Evolutionary conservation across 495 filamentous ascomycete genomes (phyloP).

Genomic region (Xylaria palmicola): DNA sequence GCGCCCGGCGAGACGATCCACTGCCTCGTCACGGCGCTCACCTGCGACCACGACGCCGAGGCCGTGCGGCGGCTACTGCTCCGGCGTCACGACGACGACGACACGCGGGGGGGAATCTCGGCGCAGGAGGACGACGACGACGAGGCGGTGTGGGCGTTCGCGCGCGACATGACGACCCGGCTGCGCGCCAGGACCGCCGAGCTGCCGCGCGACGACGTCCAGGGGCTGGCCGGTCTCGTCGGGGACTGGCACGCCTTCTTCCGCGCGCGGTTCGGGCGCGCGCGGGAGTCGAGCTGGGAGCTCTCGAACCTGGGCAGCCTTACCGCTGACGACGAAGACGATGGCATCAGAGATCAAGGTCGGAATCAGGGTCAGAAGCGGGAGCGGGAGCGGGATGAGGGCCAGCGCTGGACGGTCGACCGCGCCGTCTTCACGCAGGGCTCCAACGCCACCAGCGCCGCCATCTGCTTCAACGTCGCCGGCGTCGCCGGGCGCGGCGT

Average conservation of each 20-base stretch:
- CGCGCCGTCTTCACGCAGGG: constrained; percentile 34
- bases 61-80: background rate
- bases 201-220: constrained; percentile 33
- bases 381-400: background rate
- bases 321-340: background rate
- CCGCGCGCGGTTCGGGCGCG: constrained; percentile 27
- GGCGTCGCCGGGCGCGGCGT: constrained; percentile 25
- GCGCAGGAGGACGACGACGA: constrained; percentile 1
- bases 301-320: constrained; percentile 31
- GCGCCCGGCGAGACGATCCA: constrained; percentile 18
- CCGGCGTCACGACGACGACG: background rate
- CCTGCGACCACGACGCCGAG: constrained; percentile 12
- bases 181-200: background rate
- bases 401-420: constrained; percentile 23
- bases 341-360: too few relatives aligned
- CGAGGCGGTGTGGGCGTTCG: constrained; percentile 7
- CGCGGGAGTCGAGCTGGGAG: constrained; percentile 24
- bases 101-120: too few relatives aligned
- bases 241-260: constrained; percentile 30
- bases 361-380: too few relatives aligned
- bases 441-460: constrained; percentile 26
- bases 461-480: constrained; percentile 29
- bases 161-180: constrained; percentile 9
- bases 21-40: constrained; percentile 24
- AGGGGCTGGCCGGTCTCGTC: constrained; percentile 24